Percentiles rank a stretch among this genome's conserved stretches.
phyloP scores from a whole-genome alignment of 2,329 filamentous ascomycete species.

The Diaporthe australafricana region DNA sequence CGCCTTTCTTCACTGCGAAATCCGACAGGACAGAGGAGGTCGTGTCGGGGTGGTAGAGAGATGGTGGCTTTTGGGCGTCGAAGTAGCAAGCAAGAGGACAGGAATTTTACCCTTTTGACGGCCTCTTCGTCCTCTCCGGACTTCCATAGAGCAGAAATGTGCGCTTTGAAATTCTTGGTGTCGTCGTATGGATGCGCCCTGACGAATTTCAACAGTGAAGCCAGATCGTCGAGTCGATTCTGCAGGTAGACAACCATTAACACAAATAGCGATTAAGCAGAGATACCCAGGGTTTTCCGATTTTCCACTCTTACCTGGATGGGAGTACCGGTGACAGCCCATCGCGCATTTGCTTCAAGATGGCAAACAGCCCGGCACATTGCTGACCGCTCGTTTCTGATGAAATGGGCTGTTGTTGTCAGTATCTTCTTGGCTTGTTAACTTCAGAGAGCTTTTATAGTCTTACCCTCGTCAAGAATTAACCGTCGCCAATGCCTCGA shows the following conservation, averaged over 20 bases:
- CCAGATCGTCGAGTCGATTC: conserved; percentile 56
- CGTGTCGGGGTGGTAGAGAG: conserved; percentile 50
- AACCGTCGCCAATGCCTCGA: conserved; percentile 51
- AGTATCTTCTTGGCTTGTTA: no score
- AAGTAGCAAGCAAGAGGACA: conserved; percentile 53
- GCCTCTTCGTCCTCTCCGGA: conserved; percentile 50
- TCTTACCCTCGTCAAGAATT: conserved; percentile 54
- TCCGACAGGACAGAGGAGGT: conserved; percentile 49
- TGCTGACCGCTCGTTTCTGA: conserved; percentile 49
- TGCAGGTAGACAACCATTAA: conserved; percentile 38
- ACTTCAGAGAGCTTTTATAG: no score
- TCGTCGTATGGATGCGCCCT: conserved; percentile 55
- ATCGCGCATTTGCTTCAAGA: conserved; percentile 51
- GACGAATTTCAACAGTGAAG: conserved; percentile 56
- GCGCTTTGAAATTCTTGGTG: conserved; percentile 50
- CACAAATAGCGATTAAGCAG: background rate
- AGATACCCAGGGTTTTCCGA: background rate
- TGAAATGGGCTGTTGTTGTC: conserved; percentile 51
- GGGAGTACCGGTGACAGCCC: conserved; percentile 62
- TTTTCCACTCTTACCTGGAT: conserved; percentile 45
- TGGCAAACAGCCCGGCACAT: conserved; percentile 52
- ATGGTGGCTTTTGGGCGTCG: conserved; percentile 53
- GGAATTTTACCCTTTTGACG: conserved; percentile 51
- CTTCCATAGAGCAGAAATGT: conserved; percentile 55
- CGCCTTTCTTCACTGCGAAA: conserved; percentile 50